Percentiles rank a stretch among this genome's conserved stretches.
Conservation (phyloP, 208 protist species). For the Acanthamoeba healyi region DNA sequence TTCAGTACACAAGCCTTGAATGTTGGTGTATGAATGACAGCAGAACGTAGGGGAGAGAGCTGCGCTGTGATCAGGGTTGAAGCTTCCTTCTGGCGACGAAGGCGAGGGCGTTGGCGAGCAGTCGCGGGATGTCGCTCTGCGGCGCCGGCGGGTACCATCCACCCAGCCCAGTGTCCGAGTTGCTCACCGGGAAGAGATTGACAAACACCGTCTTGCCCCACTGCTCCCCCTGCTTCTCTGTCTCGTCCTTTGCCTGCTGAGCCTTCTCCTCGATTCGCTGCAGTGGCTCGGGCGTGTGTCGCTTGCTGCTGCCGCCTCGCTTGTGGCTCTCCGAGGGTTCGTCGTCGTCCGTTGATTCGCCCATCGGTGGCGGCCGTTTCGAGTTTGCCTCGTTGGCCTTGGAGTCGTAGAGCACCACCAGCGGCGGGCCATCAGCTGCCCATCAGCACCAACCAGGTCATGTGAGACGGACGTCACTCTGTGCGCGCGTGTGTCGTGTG, state of each 20-base stretch:
- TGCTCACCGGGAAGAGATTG: constrained; percentile 26
- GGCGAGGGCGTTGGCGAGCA: not conserved
- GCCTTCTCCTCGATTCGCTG: no score
- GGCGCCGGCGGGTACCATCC: constrained; percentile 28
- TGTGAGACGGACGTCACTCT: not conserved
- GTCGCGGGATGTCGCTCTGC: constrained; percentile 23
- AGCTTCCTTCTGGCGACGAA: not conserved
- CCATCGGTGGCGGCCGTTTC: not conserved
- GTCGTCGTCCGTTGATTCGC: not conserved
- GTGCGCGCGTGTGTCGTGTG: no score
- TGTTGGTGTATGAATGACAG: no score
- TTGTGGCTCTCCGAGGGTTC: not conserved
- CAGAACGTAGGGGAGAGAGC: no score
- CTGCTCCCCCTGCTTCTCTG: no score
- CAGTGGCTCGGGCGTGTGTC: no score
- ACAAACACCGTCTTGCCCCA: constrained; percentile 33
- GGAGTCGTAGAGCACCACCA: constrained; percentile 21
- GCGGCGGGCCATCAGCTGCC: not conserved
- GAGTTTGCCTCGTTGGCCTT: not conserved
- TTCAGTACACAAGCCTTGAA: no score
- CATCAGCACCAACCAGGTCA: not conserved
- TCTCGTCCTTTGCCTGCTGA: not conserved
- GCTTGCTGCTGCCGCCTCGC: not conserved
- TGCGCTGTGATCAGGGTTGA: no score
- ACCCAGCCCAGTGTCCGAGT: not conserved